Conservation (phyloP, 495 filamentous ascomycete genomes). For the Copromyces sp. region DNA sequence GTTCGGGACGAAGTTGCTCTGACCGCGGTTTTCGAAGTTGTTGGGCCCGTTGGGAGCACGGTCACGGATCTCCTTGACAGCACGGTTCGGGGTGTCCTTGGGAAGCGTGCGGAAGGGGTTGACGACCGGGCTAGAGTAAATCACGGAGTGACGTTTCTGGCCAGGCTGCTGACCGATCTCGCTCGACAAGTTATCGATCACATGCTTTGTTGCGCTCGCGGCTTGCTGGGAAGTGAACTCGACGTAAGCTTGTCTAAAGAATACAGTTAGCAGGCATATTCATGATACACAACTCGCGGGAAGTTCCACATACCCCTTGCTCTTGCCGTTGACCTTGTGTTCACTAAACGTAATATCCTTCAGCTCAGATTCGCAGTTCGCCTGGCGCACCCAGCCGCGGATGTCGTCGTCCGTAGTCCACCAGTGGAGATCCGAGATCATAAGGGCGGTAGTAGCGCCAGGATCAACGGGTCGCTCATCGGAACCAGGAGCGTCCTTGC, state of each 20-base stretch:
- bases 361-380: slow-evolving; percentile 68
- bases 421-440: slow-evolving; percentile 87
- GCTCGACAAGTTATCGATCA: slow-evolving; percentile 54
- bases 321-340: slow-evolving; percentile 98
- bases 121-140: slow-evolving; percentile 61
- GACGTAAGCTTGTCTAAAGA: slow-evolving; percentile 73
- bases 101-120: slow-evolving; percentile 91
- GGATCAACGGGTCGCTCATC: slow-evolving; percentile 74
- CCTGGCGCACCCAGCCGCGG: slow-evolving; percentile 73
- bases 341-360: slow-evolving; percentile 94
- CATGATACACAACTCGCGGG: neutral
- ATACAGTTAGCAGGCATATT: slow-evolving; percentile 9
- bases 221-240: slow-evolving; percentile 79
- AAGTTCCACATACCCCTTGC: slow-evolving; percentile 65
- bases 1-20: slow-evolving; percentile 28
- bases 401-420: slow-evolving; percentile 95
- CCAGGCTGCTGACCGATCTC: slow-evolving; percentile 23
- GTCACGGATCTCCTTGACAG: slow-evolving; percentile 49
- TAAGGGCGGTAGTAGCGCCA: slow-evolving; percentile 68
- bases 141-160: slow-evolving; percentile 62
- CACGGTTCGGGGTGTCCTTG: slow-evolving; percentile 76
- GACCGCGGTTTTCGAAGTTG: slow-evolving; percentile 27
- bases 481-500: slow-evolving; percentile 49
- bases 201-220: slow-evolving; percentile 73
- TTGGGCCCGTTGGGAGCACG: slow-evolving; percentile 34